A percentile compares a stretch with the other conserved stretches of the same genome.
Evolutionary conservation across 495 filamentous ascomycete genomes (phyloP).

Genomic region (Daldinia bambusicola): DNA sequence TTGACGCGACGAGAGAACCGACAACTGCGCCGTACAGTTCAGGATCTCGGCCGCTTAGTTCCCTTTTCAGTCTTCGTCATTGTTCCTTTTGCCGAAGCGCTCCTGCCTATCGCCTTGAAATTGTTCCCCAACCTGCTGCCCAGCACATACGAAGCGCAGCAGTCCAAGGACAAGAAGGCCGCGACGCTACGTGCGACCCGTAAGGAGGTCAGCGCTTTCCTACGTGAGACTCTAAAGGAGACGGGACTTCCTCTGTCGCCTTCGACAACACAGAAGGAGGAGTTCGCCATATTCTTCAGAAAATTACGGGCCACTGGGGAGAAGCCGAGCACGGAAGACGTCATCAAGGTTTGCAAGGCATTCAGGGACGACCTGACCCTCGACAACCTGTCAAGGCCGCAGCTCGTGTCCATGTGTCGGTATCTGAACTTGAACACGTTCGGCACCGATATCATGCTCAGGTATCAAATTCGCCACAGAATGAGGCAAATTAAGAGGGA

Average conservation of each 20-base stretch:
- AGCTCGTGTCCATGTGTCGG: constrained; percentile 96
- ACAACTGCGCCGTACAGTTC: constrained; percentile 91
- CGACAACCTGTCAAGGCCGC: constrained; percentile 95
- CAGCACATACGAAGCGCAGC: constrained; percentile 95
- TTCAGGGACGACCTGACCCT: constrained; percentile 98
- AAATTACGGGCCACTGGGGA: constrained; percentile 95
- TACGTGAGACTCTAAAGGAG: constrained; percentile 90
- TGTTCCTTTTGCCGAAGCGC: constrained; percentile 93
- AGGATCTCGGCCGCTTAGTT: constrained; percentile 90
- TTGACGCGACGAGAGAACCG: constrained; percentile 91
- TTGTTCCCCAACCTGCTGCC: constrained; percentile 97
- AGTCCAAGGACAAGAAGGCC: constrained; percentile 87
- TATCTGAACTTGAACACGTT: constrained; percentile 99
- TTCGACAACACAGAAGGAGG: constrained; percentile 88
- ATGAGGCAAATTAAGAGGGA: constrained; percentile 99
- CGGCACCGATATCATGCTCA: constrained; percentile 94
- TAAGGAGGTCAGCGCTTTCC: constrained; percentile 92
- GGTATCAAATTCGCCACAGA: constrained; percentile 96
- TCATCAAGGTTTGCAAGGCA: constrained; percentile 99
- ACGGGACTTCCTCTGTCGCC: constrained; percentile 88
- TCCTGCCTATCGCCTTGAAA: constrained; percentile 92
- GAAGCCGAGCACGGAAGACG: constrained; percentile 83
- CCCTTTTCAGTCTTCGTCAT: constrained; percentile 98
- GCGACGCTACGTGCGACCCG: constrained; percentile 83
- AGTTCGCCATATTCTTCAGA: constrained; percentile 97